A percentile compares a stretch with the other conserved stretches of the same genome.
Conservation (phyloP, 305 asterid species). For the Fraxinus xanthoxyloides region DNA sequence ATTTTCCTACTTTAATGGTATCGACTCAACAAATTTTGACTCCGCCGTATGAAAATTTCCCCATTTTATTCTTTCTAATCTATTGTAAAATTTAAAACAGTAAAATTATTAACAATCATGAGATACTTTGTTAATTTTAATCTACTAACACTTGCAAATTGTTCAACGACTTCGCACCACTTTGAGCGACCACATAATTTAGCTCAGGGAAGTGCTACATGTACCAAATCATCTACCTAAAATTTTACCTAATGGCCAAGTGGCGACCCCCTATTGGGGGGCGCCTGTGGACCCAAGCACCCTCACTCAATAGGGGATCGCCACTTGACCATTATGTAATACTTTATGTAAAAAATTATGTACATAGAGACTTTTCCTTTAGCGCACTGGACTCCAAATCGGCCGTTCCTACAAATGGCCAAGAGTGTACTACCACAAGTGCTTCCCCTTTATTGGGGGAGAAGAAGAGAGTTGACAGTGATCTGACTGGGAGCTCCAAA, state of each 20-base stretch:
- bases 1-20: too few relatives aligned
- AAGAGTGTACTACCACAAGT: not conserved
- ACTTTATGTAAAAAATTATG: too few relatives aligned
- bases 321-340: too few relatives aligned
- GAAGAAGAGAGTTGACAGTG: not conserved
- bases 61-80: not conserved
- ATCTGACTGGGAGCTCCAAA: not conserved
- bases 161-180: not conserved
- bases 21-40: not conserved
- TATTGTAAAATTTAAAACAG: not conserved
- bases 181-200: not conserved
- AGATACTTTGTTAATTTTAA: not conserved
- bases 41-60: not conserved
- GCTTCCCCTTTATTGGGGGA: not conserved
- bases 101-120: too few relatives aligned
- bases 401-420: not conserved
- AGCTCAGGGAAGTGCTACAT: too few relatives aligned
- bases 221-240: too few relatives aligned
- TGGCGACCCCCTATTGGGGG: too few relatives aligned
- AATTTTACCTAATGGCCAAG: too few relatives aligned
- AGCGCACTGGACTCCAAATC: not conserved
- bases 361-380: too few relatives aligned
- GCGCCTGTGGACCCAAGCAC: too few relatives aligned
- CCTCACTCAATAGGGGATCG: too few relatives aligned
- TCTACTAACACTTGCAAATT: not conserved